Base-by-base conservation (phyloP, 129 eudicot genomes). In the Erigeron canadensis region DNA sequence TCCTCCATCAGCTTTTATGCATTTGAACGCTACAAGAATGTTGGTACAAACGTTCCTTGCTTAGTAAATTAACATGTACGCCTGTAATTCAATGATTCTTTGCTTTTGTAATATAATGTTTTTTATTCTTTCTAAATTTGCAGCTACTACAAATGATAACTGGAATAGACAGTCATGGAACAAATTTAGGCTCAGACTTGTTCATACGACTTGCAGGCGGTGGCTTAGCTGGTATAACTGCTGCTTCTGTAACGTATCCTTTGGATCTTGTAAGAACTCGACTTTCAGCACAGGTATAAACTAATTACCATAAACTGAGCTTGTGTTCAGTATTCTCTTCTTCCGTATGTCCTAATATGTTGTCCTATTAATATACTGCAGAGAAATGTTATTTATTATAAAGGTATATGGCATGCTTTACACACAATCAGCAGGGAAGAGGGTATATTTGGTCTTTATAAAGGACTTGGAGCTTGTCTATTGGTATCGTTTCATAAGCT, bases 11-110 rank as follows among this genome's bases (percentile, higher is more conserved):
- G 96, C 77, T 94, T 94, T 74, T 93, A 93, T 34, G 87, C 98
- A 15, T 93, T 84, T 55, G 96, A 93, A 73, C 98, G 89, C 75
- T 89, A 94, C 88, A 94, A 94, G 95, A 89, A 89, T 87, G 98
- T 89, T 85, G 89, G 98, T 89, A 89, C 85, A 81, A 81, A 67
- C 79, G 86, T 87, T 85, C 88, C 65, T 34, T 83, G 56, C 47
- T 76, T 59, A 68, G 51, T 48, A 11, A 15, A 8, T 66, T 66
- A 56, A 23, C 38, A 45, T 43, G 15, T 50, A 63, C 45, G 4
- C 55, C n/a, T 70, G 60, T 74, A 37, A 48, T 57, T 48, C 51
- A 16, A 58, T 39, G 19, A 46, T 61, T n/a, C 19, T 44, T 78
- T 75, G 81, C 72, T 76, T 75, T 28, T 28, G 34, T 28, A 28